phyloP scores from a whole-genome alignment of 495 filamentous ascomycete genomes.

The Penicillium steckii region DNA sequence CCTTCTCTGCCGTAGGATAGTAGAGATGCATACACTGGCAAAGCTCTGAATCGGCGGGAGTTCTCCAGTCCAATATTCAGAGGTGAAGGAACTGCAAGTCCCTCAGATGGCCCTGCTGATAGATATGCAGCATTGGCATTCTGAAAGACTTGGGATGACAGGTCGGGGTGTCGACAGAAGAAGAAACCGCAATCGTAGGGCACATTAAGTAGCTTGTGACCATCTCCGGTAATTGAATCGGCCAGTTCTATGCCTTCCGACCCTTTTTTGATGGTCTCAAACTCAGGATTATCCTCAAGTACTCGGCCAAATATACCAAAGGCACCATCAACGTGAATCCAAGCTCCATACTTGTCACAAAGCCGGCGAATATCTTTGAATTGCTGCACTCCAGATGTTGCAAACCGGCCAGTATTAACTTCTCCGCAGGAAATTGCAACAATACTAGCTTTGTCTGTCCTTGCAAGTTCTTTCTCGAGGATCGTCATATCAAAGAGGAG shows the following conservation, averaged over 20 bases:
- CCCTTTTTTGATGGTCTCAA: constrained; percentile 50
- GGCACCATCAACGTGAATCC: constrained; percentile 90
- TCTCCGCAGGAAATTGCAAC: constrained; percentile 80
- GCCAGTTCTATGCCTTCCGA: constrained; percentile 74
- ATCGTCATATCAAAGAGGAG: constrained; percentile 66
- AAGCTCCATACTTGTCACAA: constrained; percentile 73
- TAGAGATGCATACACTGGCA: constrained; percentile 83
- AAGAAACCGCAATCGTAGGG: constrained; percentile 95
- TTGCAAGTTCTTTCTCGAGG: constrained; percentile 53
- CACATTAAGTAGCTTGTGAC: constrained; percentile 92
- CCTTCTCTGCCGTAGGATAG: constrained; percentile 71
- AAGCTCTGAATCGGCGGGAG: constrained; percentile 82
- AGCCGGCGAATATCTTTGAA: constrained; percentile 64
- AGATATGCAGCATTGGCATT: constrained; percentile 90
- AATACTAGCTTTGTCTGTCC: constrained; percentile 60
- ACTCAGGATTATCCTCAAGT: constrained; percentile 59
- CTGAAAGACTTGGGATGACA: constrained; percentile 64
- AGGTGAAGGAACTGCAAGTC: constrained; percentile 65
- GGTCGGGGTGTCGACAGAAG: constrained; percentile 60
- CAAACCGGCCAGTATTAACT: constrained; percentile 88
- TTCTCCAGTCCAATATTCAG: constrained; percentile 90
- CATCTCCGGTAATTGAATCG: constrained; percentile 84
- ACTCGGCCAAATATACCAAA: constrained; percentile 82
- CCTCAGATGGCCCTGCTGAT: constrained; percentile 34
- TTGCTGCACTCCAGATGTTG: constrained; percentile 56